These are phyloP conservation scores for Plasmodium relictum DNA, from an alignment of 169 alveolate species.

Conservation along the genomic window DNA sequence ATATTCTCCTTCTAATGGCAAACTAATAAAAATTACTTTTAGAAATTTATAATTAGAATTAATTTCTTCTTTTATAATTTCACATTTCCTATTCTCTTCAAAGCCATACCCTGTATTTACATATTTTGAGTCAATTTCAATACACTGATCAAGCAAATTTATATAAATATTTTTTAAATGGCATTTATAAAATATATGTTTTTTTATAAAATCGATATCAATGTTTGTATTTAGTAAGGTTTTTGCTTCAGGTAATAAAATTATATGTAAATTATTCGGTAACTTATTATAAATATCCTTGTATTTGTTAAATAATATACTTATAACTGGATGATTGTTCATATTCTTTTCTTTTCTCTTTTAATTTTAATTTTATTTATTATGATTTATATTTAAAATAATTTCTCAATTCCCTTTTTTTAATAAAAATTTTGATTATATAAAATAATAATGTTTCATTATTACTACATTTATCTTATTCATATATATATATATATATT, in stretches of 20 bases:
- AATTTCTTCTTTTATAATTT: slow-evolving; percentile 67
- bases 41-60: slow-evolving; percentile 64
- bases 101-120: slow-evolving; percentile 61
- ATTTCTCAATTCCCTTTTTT: too few species aligned
- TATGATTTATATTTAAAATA: too few species aligned
- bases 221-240: slow-evolving; percentile 46
- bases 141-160: slow-evolving; percentile 59
- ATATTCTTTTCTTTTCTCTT: slow-evolving; percentile 13
- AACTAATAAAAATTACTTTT: slow-evolving; percentile 53
- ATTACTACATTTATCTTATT: too few species aligned
- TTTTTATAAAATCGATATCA: slow-evolving; percentile 62
- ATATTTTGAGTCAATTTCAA: slow-evolving; percentile 59
- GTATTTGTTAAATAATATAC: slow-evolving; percentile 48
- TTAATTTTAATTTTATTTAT: neutral
- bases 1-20: slow-evolving; percentile 31
- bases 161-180: slow-evolving; percentile 55
- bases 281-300: slow-evolving; percentile 22
- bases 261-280: slow-evolving; percentile 35
- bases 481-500: too few species aligned
- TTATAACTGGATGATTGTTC: slow-evolving; percentile 65
- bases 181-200: slow-evolving; percentile 52
- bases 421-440: too few species aligned
- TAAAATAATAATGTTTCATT: too few species aligned
- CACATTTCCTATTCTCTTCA: slow-evolving; percentile 66
- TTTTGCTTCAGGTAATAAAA: slow-evolving; percentile 66